Conservation (phyloP, 306 rosid species). For the Cicer judaicum region DNA sequence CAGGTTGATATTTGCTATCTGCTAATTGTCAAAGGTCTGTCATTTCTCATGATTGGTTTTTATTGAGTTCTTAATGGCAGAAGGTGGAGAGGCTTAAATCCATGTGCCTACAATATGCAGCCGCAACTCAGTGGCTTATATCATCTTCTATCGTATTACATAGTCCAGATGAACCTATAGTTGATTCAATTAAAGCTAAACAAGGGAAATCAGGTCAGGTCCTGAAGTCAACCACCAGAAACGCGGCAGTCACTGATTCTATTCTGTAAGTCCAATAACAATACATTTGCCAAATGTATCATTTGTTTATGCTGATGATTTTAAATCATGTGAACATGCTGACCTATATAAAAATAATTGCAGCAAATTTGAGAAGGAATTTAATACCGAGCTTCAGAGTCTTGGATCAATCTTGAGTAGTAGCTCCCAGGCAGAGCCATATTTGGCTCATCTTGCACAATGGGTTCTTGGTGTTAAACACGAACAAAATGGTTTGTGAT, state of each 20-base stretch:
- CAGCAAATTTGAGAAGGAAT: conserved; percentile 91
- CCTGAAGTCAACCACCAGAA: conserved; percentile 66
- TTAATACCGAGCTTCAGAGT: conserved; percentile 80
- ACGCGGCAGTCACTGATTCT: conserved; percentile 64
- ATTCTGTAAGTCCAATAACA: conserved; percentile 69
- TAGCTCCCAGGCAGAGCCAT: conserved; percentile 86
- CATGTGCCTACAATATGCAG: conserved; percentile 88
- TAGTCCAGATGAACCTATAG: conserved; percentile 54
- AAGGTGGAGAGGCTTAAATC: conserved; percentile 84
- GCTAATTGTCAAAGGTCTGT: conserved; percentile 2
- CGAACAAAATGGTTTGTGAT: conserved; percentile 53
- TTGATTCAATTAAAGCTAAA: conserved; percentile 51
- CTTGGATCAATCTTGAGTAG: conserved; percentile 79
- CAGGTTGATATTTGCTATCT: conserved; percentile 4
- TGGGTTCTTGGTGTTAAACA: conserved; percentile 76
- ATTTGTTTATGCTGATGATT: conserved; percentile 6
- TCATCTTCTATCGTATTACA: conserved; percentile 70
- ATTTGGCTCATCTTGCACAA: conserved; percentile 83
- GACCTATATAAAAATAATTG: conserved; percentile 40
- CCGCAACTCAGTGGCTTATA: conserved; percentile 92
- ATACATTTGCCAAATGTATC: not conserved
- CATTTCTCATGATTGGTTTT: conserved; percentile 36
- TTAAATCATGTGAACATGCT: conserved; percentile 7
- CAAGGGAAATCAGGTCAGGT: conserved; percentile 60
- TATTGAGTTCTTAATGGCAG: conserved; percentile 57